phyloP scores from a whole-genome alignment of 1,284 basidiomycete genomes.

The Chondrostereum purpureum region DNA sequence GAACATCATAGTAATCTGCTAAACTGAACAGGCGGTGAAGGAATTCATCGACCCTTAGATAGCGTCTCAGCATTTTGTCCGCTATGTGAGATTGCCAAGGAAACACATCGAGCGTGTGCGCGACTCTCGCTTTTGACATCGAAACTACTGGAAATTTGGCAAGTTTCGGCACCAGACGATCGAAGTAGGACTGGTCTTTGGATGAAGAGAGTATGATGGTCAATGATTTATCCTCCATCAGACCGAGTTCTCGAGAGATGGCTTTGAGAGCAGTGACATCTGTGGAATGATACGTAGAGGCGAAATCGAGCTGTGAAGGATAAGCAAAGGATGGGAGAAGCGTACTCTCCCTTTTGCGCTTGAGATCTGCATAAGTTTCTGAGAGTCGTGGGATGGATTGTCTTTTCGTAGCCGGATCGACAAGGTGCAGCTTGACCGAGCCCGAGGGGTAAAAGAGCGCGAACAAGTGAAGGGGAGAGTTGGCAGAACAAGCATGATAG shows the following conservation, averaged over 20 bases:
- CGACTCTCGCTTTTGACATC: slow-evolving; percentile 71
- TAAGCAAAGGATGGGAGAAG: slow-evolving; percentile 59
- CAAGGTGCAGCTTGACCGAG: slow-evolving; percentile 76
- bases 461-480: slow-evolving; percentile 82
- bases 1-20: slow-evolving; percentile 89
- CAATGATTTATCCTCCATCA: slow-evolving; percentile 64
- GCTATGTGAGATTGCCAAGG: slow-evolving; percentile 73
- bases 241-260: slow-evolving; percentile 81
- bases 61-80: slow-evolving; percentile 80
- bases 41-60: slow-evolving; percentile 76
- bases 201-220: slow-evolving; percentile 82
- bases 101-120: slow-evolving; percentile 72
- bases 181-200: slow-evolving; percentile 84
- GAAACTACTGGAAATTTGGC: slow-evolving; percentile 84
- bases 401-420: slow-evolving; percentile 82
- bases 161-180: slow-evolving; percentile 66
- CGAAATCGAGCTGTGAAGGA: slow-evolving; percentile 64
- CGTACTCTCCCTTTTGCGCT: slow-evolving; percentile 39
- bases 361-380: slow-evolving; percentile 62
- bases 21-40: slow-evolving; percentile 77
- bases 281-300: slow-evolving; percentile 73
- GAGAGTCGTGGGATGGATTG: slow-evolving; percentile 77
- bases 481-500: slow-evolving; percentile 80
- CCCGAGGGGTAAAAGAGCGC: slow-evolving; percentile 80
- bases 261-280: slow-evolving; percentile 81